Evolutionary conservation across 306 rosid genomes (phyloP), one percentile per base, ranked within the genome.

Genomic region (Mimosa pudica): DNA sequence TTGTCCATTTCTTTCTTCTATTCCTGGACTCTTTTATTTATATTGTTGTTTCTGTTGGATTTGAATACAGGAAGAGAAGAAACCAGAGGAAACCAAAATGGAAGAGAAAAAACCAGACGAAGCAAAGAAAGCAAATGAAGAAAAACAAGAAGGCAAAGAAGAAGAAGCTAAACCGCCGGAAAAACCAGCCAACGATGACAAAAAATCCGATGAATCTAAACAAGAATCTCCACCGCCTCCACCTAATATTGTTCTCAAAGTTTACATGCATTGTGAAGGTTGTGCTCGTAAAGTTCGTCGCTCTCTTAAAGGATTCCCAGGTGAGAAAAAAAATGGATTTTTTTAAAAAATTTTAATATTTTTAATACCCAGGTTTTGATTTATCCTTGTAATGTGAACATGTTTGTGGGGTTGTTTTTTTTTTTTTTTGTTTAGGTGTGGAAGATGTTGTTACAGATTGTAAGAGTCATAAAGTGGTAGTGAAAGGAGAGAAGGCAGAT

Each of bases 221-320:
- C 88, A 58, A 13, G 44, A 85, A 69, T 16, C 76, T n/a, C 73
- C 74, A 5, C 84, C 91, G 4, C 85, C 90, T 32, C 91, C 92
- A 14, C 88, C 90, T 24, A 97, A 94, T 24, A 86, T 94, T 35
- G 83, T 94, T 36, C 98, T 94, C 64, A 83, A 80, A 77, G 98
- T 92, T 9, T 91, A 73, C 89, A 94, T 94, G 98, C 98, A 94
- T 85, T 94, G 98, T 58, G 97, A 94, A 84, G 98, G 97, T 4
- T 94, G 98, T 80, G 98, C 98, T 36, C 92, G 97, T 18, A 92
- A 91, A 82, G 98, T 94, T 74, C 91, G 92, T 48, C 86, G 95
- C 8, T 86, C 93, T 24, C 97, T 94, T 68, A 89, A 83, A 74
- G 97, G 92, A 4, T 94, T 92, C 71, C 84, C 87, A 83, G 98